Percentiles rank a stretch among this genome's conserved stretches.
Conservation (phyloP, 2,329 filamentous ascomycete species). For the Curvularia eragrostidis region DNA sequence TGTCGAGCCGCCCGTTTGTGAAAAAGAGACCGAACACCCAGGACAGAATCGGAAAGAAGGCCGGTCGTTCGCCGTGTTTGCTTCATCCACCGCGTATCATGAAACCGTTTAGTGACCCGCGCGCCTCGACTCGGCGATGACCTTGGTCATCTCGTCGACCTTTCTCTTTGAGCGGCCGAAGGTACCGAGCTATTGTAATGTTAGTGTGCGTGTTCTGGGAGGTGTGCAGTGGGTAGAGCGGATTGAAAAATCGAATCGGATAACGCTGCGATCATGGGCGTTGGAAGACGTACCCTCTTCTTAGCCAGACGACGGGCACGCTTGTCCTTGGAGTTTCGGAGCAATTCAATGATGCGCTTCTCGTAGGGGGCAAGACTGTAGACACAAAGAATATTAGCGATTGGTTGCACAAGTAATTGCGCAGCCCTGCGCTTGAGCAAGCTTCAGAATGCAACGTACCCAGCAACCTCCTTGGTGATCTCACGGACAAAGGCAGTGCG, state of each 20-base stretch:
- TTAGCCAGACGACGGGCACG: slow-evolving; percentile 98
- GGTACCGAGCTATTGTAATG: slow-evolving; percentile 78
- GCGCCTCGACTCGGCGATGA: slow-evolving; percentile 95
- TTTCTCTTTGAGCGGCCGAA: slow-evolving; percentile 99
- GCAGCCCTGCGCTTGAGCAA: neutral
- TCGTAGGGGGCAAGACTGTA: slow-evolving; percentile 64
- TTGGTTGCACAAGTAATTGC: neutral
- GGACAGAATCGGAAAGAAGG: slow-evolving; percentile 43
- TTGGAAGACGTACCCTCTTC: slow-evolving; percentile 79
- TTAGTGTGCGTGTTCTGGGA: slow-evolving; percentile 36
- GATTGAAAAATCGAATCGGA: slow-evolving; percentile 6
- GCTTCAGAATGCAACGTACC: slow-evolving; percentile 63
- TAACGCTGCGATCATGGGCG: neutral
- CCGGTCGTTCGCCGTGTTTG: slow-evolving; percentile 34
- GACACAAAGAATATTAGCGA: slow-evolving; percentile 17
- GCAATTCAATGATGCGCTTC: slow-evolving; percentile 97
- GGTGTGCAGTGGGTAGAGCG: slow-evolving; percentile 1
- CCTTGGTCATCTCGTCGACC: slow-evolving; percentile 98
- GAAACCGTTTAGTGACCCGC: slow-evolving; percentile 66
- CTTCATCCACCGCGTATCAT: slow-evolving; percentile 32
- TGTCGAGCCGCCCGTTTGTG: slow-evolving; percentile 36
- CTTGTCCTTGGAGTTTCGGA: slow-evolving; percentile 99
- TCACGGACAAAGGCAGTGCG: slow-evolving; percentile 96
- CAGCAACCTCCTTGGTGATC: slow-evolving; percentile 97
- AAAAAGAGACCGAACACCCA: slow-evolving; percentile 46